Evolutionary conservation across 345 rosid genomes (phyloP), one percentile per base, ranked within the genome.

Genomic region (Aquilaria sinensis): DNA sequence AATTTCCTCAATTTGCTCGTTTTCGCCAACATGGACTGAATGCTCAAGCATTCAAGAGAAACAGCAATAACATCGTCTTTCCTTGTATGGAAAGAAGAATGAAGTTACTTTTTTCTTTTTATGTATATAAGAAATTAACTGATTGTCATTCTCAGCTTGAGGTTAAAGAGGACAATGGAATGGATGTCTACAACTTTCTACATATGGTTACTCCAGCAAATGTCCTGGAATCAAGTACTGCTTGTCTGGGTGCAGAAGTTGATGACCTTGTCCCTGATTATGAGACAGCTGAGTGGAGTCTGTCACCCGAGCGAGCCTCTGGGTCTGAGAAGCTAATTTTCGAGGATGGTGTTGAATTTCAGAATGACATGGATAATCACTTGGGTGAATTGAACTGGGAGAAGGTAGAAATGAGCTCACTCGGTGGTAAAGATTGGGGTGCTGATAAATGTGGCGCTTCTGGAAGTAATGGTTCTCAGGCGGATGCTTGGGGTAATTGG

Each of bases 191-290:
- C 67, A 71, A 77, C 69, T 85, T 94, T 68, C 88, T 94, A 31
- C 81, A 82, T 51, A 85, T 88, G 91, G 84, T 90, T 60, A 78
- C 84, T 66, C 53, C 74, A 12, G 60, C 60, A 53, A 59, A 67
- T 46, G 76, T 60, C 63, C 74, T 47, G 63, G 82, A 72, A 57
- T 52, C 47, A 12, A 64, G 56, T 60, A 72, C 89, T 62, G 90
- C 77, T 59, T 93, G 92, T 68, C 83, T 88, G 31, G 99, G 99
- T 6, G 75, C 61, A 12, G 98, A 93, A 53, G 80, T 87, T 58
- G 95, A 87, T 52, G 80, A 80, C 46, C 69, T 81, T 14, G 60
- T 80, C 56, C 64, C 72, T 23, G 90, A 81, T 43, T 79, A 79
- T 43, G 88, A 74, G 6, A 53, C 66, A 65, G 87, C 70, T 43